Percentiles rank a stretch among this genome's conserved stretches.
These are phyloP conservation scores for Puccinia horiana DNA, from an alignment of 1,284 basidiomycete genomes.

Conservation along the genomic window DNA sequence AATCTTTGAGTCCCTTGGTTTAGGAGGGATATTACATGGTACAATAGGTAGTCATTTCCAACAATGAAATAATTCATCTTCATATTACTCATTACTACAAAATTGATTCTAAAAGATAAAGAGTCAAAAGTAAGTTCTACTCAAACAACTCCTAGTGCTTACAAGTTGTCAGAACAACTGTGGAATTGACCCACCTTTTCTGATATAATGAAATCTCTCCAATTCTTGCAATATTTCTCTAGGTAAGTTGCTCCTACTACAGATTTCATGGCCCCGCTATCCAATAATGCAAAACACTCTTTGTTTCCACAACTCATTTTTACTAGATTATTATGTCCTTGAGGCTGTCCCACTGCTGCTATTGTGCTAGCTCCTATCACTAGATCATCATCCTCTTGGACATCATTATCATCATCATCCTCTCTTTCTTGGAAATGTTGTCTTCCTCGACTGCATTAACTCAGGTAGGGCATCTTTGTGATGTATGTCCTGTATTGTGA, in stretches of 20 bases:
- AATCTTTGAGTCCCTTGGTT: not conserved
- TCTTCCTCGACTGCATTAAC: no score
- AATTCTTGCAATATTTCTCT: not conserved
- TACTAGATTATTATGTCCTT: no score
- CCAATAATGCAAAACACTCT: not conserved
- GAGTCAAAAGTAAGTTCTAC: not conserved
- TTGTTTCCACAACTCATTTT: not conserved
- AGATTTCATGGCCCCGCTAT: not conserved
- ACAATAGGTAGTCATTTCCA: not conserved
- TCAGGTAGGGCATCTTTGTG: no score
- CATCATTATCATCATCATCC: no score
- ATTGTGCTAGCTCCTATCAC: no score
- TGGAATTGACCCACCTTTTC: not conserved
- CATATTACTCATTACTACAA: not conserved
- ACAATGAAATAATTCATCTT: not conserved
- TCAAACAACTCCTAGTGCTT: not conserved
- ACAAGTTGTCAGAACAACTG: not conserved
- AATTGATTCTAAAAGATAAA: not conserved
- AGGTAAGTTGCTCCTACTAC: not conserved
- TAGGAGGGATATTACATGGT: not conserved
- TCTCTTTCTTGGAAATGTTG: no score
- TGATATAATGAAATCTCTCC: not conserved
- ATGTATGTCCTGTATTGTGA: no score
- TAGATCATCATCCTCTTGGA: no score
- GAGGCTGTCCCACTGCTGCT: no score